Percentiles rank a stretch among this genome's conserved stretches.
Evolutionary conservation across 2,329 filamentous ascomycete genomes (phyloP).

Genomic region (Aspergillus carbonarius): DNA sequence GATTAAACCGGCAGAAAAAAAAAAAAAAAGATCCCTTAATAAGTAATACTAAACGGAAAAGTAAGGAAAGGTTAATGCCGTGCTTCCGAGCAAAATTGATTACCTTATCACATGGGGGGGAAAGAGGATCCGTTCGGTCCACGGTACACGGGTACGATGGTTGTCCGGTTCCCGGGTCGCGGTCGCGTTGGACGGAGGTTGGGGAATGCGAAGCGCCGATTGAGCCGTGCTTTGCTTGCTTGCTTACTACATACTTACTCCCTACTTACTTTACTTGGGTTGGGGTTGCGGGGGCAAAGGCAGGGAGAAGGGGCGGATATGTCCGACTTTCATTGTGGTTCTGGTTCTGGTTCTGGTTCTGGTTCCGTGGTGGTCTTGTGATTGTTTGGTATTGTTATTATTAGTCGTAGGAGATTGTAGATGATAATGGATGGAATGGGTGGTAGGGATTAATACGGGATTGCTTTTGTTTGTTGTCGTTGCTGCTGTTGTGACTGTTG

Average conservation of each 20-base stretch:
- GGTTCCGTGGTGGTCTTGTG: no score
- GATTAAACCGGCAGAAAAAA: constrained; percentile 1
- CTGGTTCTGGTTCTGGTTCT: no score
- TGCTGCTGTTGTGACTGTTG: no score
- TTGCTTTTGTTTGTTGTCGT: no score
- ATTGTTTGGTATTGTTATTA: no score
- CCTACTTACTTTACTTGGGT: not conserved
- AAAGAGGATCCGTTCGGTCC: not conserved
- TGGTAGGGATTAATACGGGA: no score
- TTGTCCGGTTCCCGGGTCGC: not conserved
- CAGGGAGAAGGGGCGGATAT: no score
- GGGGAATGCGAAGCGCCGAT: not conserved
- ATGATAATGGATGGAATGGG: no score
- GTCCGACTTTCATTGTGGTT: no score
- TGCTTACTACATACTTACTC: no score
- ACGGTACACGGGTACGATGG: not conserved
- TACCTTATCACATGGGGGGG: not conserved
- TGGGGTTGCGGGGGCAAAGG: not conserved
- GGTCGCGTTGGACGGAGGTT: not conserved
- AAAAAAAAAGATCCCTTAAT: not conserved
- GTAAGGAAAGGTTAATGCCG: not conserved
- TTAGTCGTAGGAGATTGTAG: no score
- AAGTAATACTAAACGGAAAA: not conserved
- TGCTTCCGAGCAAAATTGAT: not conserved
- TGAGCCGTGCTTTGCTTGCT: not conserved